Evolutionary conservation across 2,329 filamentous ascomycete genomes (phyloP).

Genomic region (Albifimbria verrucaria): DNA sequence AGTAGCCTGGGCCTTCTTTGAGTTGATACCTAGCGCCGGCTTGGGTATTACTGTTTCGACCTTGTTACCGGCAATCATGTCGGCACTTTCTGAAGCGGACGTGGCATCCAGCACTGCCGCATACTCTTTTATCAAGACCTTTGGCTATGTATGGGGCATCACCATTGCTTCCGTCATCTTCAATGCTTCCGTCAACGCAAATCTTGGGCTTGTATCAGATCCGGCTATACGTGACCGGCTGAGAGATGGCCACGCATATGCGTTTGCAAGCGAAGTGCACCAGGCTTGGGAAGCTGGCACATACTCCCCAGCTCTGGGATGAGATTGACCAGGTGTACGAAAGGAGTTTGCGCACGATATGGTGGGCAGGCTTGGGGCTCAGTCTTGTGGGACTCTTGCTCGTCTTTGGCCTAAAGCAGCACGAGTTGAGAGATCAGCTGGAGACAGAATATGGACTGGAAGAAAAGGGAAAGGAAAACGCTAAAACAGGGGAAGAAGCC

Average conservation of each 20-base stretch:
- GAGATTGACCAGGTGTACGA: neutral
- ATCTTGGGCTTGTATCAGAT: neutral
- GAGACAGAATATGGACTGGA: neutral
- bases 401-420: neutral
- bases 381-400: neutral
- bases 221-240: neutral
- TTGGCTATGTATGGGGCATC: conserved; percentile 1
- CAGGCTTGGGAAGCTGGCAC: neutral
- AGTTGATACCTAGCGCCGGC: conserved; percentile 19
- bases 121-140: neutral
- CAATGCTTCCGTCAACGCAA: neutral
- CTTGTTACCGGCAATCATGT: neutral
- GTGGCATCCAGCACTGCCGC: neutral
- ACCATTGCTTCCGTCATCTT: neutral
- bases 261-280: neutral
- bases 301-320: neutral
- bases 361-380: neutral
- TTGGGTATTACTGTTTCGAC: neutral
- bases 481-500: too few relatives aligned
- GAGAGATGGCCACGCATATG: neutral
- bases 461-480: too few relatives aligned
- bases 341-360: neutral
- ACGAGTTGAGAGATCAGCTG: neutral
- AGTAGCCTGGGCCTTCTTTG: conserved; percentile 31
- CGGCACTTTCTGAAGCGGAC: neutral